phyloP scores from a whole-genome alignment of 345 rosid genomes.

The Pugionium cornutum region DNA sequence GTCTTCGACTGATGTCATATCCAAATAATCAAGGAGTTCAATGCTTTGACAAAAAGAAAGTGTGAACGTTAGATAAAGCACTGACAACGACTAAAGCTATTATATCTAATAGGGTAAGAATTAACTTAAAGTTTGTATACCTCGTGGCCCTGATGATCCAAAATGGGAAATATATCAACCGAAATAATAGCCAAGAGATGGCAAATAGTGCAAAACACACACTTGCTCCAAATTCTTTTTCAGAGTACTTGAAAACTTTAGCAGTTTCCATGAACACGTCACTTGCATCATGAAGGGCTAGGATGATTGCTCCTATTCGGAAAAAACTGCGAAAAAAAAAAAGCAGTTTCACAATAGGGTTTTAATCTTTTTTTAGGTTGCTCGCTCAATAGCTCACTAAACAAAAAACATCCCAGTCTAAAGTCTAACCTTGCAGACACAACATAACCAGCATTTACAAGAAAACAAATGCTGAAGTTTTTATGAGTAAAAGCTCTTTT shows the following conservation, averaged over 20 bases:
- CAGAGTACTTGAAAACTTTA: constrained; percentile 78
- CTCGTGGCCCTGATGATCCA: constrained; percentile 72
- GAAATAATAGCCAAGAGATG: constrained; percentile 69
- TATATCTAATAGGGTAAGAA: neutral
- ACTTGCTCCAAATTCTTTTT: constrained; percentile 79
- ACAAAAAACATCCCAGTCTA: no score
- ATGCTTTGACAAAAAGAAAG: constrained; percentile 48
- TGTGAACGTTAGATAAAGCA: constrained; percentile 16
- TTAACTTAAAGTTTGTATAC: constrained; percentile 35
- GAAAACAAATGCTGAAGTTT: neutral
- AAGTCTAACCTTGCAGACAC: neutral
- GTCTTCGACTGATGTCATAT: constrained; percentile 44
- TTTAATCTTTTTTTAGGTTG: neutral
- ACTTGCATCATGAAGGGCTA: constrained; percentile 84
- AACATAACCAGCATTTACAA: neutral
- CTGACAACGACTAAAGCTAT: neutral
- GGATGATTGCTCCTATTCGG: constrained; percentile 67
- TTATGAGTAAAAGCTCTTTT: neutral
- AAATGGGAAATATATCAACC: constrained; percentile 82
- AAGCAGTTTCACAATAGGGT: neutral
- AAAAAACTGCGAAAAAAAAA: constrained; percentile 54
- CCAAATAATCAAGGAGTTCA: constrained; percentile 46
- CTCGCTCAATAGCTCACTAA: no score
- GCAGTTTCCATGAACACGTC: constrained; percentile 86
- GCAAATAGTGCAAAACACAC: constrained; percentile 80